Percentiles rank a stretch among this genome's conserved stretches.
phyloP scores from a whole-genome alignment of 768 basidiomycete species.

The Serendipita sp. region DNA sequence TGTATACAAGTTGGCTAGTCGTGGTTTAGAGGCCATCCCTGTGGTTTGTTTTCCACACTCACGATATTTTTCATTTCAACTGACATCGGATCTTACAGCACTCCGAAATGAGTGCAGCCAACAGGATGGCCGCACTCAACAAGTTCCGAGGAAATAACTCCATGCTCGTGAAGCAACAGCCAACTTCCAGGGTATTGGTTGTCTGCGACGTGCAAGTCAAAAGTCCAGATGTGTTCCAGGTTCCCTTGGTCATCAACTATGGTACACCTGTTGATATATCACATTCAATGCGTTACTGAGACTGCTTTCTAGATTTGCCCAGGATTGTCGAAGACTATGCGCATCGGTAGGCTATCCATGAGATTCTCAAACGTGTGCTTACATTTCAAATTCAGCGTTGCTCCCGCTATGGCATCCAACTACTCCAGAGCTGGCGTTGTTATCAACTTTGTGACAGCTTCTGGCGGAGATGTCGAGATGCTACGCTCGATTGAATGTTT shows the following conservation, averaged over 20 bases:
- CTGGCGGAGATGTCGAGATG: constrained; percentile 97
- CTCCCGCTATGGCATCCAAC: constrained; percentile 69
- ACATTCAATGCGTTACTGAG: neutral
- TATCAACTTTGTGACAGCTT: constrained; percentile 93
- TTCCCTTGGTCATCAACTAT: constrained; percentile 91
- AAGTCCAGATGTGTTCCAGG: constrained; percentile 71
- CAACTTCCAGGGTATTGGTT: constrained; percentile 61
- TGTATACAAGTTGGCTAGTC: constrained; percentile 73
- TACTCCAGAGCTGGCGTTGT: constrained; percentile 82
- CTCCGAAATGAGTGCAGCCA: constrained; percentile 78
- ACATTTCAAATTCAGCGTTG: constrained; percentile 37
- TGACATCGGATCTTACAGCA: constrained; percentile 34
- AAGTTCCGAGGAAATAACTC: constrained; percentile 56
- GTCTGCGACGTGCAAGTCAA: constrained; percentile 92
- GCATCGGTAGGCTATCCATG: constrained; percentile 45
- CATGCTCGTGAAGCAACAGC: constrained; percentile 41
- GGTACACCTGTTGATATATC: constrained; percentile 27
- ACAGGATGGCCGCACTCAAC: constrained; percentile 66
- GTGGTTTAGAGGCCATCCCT: constrained; percentile 76
- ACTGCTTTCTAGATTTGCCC: constrained; percentile 46
- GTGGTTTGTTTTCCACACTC: constrained; percentile 38
- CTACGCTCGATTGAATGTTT: constrained; percentile 96
- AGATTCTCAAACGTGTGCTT: constrained; percentile 1
- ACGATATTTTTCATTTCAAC: constrained; percentile 10
- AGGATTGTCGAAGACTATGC: constrained; percentile 97